phyloP scores from a whole-genome alignment of 352 stramenopile species.

The Thalassiosira hispida region DNA sequence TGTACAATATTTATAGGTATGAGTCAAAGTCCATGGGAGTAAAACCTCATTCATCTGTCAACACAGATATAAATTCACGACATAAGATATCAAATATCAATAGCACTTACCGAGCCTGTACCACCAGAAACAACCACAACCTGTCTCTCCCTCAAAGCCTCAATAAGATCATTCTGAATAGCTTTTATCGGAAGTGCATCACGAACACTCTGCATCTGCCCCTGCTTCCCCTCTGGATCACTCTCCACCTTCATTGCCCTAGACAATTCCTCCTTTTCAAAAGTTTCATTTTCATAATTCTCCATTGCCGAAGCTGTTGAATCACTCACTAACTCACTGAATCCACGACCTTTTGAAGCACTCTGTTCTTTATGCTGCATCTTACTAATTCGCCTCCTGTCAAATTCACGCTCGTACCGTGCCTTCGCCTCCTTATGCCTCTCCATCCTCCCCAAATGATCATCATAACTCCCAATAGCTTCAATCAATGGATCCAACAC shows the following conservation, averaged over 20 bases:
- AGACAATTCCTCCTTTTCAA: conserved; percentile 20
- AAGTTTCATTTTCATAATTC: conserved; percentile 14
- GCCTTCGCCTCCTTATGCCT: conserved; percentile 2
- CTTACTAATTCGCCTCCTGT: not conserved
- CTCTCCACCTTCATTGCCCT: conserved; percentile 19
- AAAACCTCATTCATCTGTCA: not conserved
- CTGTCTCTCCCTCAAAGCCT: conserved; percentile 9
- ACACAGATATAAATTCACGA: not conserved
- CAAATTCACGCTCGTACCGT: conserved; percentile 12
- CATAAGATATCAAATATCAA: not conserved
- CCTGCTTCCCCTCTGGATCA: conserved; percentile 33
- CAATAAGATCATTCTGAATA: conserved; percentile 24
- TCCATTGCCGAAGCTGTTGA: not conserved
- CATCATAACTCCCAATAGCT: conserved; percentile 3
- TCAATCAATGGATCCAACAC: conserved; percentile 11
- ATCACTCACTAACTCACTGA: too few species aligned
- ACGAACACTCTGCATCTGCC: conserved; percentile 14
- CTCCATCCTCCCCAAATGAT: conserved; percentile 18
- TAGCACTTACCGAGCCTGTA: conserved; percentile 27
- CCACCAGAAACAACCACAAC: conserved; percentile 37
- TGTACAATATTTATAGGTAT: not conserved
- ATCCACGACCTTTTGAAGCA: not conserved
- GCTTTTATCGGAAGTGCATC: conserved; percentile 22
- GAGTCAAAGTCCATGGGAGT: too few species aligned
- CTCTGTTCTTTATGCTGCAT: not conserved